phyloP scores from a whole-genome alignment of 2,329 filamentous ascomycete species.

The Metarhizium album region DNA sequence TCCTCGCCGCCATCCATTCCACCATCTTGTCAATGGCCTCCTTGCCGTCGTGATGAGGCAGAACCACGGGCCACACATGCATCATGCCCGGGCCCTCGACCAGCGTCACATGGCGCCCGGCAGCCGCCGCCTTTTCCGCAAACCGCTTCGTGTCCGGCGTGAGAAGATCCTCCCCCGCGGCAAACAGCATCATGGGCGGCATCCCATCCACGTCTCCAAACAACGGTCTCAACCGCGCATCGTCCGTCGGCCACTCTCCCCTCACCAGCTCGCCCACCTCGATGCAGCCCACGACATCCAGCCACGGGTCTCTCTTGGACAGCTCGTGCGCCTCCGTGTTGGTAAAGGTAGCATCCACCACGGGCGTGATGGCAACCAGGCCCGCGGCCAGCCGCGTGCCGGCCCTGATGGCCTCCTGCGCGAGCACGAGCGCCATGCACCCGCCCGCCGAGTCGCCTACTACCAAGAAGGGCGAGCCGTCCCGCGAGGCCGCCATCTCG shows the following conservation, averaged over 20 bases:
- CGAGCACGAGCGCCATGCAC: slow-evolving; percentile 20
- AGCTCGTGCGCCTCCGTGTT: slow-evolving; percentile 17
- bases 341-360: slow-evolving; percentile 17
- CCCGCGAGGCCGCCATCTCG: slow-evolving; percentile 17
- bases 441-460: slow-evolving; percentile 22
- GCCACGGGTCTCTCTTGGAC: slow-evolving; percentile 16
- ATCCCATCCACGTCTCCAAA: slow-evolving; percentile 17
- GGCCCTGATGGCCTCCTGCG: slow-evolving; percentile 17
- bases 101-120: slow-evolving; percentile 17
- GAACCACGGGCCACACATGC: slow-evolving; percentile 22
- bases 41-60: slow-evolving; percentile 16
- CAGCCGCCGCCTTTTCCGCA: slow-evolving; percentile 15
- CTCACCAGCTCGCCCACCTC: slow-evolving; percentile 17
- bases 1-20: slow-evolving; percentile 14
- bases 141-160: slow-evolving; percentile 18
- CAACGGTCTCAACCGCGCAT: slow-evolving; percentile 19
- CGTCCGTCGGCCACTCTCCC: slow-evolving; percentile 15
- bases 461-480: slow-evolving; percentile 18
- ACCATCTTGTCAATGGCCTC: slow-evolving; percentile 17
- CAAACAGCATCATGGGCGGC: slow-evolving; percentile 20
- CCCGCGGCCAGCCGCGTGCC: slow-evolving; percentile 16
- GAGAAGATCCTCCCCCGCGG: slow-evolving; percentile 18
- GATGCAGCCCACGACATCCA: slow-evolving; percentile 16
- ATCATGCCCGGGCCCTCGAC: slow-evolving; percentile 21
- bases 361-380: slow-evolving; percentile 20